Conservation (phyloP, 371 early-diverging fungal genomes). For the Mucor ambiguus region DNA sequence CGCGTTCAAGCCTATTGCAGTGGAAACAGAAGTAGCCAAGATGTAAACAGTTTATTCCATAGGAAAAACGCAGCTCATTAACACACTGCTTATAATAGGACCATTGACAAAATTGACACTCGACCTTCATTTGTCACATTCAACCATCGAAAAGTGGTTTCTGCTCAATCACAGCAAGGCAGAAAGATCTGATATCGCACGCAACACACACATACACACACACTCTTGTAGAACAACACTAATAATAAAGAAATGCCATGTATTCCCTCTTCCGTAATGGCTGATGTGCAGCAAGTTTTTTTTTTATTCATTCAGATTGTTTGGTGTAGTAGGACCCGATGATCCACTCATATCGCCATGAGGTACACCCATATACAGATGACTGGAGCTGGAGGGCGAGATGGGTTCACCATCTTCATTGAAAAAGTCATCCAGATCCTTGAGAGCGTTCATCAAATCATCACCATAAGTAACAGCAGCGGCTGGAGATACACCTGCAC, state of each 20-base stretch:
- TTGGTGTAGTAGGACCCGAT: slow-evolving; percentile 8
- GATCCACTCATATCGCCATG: slow-evolving; percentile 1
- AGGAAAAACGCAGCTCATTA: not conserved
- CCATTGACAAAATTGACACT: slow-evolving; percentile 68
- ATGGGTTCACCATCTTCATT: slow-evolving; percentile 53
- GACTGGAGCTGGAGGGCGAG: slow-evolving; percentile 19
- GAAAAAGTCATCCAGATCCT: slow-evolving; percentile 66
- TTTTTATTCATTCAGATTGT: slow-evolving; percentile 3
- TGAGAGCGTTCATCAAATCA: slow-evolving; percentile 58
- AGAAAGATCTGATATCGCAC: slow-evolving; percentile 23
- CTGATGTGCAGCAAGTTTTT: not conserved
- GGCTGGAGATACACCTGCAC: not conserved
- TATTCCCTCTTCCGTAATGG: not conserved
- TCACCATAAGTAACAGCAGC: slow-evolving; percentile 31
- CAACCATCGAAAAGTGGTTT: slow-evolving; percentile 55
- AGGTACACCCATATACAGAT: slow-evolving; percentile 6
- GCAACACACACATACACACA: not conserved
- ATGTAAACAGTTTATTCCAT: slow-evolving; percentile 45
- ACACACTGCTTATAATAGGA: slow-evolving; percentile 36
- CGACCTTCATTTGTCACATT: slow-evolving; percentile 66
- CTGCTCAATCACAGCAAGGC: slow-evolving; percentile 39
- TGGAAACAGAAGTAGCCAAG: slow-evolving; percentile 65
- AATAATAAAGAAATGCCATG: slow-evolving; percentile 1
- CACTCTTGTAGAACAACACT: not conserved
- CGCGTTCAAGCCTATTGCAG: slow-evolving; percentile 62